phyloP scores from a whole-genome alignment of 2,329 filamentous ascomycete species.

The Zasmidium citrigriseum region DNA sequence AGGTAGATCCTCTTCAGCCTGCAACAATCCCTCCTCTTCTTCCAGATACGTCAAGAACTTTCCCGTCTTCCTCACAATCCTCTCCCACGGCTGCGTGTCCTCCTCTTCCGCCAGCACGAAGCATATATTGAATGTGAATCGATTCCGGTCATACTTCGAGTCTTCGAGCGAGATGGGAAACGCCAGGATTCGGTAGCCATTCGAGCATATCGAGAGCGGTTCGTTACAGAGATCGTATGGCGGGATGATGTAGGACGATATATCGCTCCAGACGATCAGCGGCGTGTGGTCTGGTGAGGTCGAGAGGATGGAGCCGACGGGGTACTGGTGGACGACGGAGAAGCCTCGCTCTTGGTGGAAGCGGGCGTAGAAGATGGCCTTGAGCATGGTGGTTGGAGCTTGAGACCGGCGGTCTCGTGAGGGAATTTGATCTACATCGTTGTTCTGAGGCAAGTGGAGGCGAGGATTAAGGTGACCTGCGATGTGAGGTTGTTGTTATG shows the following conservation, averaged over 20 bases:
- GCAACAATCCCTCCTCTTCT: slow-evolving; percentile 84
- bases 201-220: slow-evolving; percentile 73
- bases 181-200: slow-evolving; percentile 79
- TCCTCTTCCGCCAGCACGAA: slow-evolving; percentile 70
- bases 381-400: slow-evolving; percentile 52
- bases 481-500: background rate
- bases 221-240: slow-evolving; percentile 94
- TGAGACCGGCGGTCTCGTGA: background rate
- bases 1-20: slow-evolving; percentile 53
- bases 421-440: background rate
- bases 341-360: slow-evolving; percentile 58
- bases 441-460: background rate
- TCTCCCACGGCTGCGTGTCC: slow-evolving; percentile 70
- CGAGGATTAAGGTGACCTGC: background rate
- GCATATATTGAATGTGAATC: slow-evolving; percentile 98
- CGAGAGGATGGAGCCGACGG: slow-evolving; percentile 25
- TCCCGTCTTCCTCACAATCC: slow-evolving; percentile 82
- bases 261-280: slow-evolving; percentile 64
- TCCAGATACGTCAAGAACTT: slow-evolving; percentile 86
- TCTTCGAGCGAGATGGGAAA: slow-evolving; percentile 86
- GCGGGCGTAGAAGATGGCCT: slow-evolving; percentile 67
- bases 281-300: slow-evolving; percentile 5
- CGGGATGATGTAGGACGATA: slow-evolving; percentile 92
- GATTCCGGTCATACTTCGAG: slow-evolving; percentile 73
- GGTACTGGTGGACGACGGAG: slow-evolving; percentile 35